These are phyloP conservation scores for Backusella liffmaniae DNA, from an alignment of 192 early-diverging fungal genomes.

Conservation along the genomic window DNA sequence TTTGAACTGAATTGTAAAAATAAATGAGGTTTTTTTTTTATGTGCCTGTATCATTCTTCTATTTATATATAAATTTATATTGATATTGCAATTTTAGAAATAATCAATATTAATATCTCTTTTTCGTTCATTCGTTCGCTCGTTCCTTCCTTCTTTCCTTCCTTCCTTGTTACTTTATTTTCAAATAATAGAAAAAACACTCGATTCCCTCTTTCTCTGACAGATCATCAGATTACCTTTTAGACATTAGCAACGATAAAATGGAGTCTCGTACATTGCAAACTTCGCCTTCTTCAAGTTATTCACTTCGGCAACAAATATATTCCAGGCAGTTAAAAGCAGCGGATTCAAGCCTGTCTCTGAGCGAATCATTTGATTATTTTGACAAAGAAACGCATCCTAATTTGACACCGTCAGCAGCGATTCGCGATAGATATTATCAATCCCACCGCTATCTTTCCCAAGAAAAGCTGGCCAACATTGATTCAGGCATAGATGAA, in stretches of 20 bases:
- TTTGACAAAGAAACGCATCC: neutral
- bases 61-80: neutral
- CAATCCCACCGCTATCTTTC: conserved; percentile 16
- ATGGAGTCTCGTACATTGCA: conserved; percentile 1
- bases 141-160: neutral
- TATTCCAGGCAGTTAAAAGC: neutral
- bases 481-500: neutral
- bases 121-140: neutral
- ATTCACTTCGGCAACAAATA: neutral
- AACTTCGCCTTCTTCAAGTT: neutral
- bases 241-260: neutral
- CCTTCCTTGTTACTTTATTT: neutral
- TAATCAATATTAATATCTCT: neutral
- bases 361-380: neutral
- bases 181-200: too few species aligned
- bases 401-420: conserved; percentile 22
- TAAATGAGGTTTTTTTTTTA: neutral
- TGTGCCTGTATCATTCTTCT: neutral
- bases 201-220: neutral
- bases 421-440: conserved; percentile 32
- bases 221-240: neutral
- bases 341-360: neutral
- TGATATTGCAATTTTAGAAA: neutral
- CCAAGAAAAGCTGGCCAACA: neutral
- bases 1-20: neutral